phyloP scores from a whole-genome alignment of 2,329 filamentous ascomycete genomes.

The Colletotrichum tropicicola region DNA sequence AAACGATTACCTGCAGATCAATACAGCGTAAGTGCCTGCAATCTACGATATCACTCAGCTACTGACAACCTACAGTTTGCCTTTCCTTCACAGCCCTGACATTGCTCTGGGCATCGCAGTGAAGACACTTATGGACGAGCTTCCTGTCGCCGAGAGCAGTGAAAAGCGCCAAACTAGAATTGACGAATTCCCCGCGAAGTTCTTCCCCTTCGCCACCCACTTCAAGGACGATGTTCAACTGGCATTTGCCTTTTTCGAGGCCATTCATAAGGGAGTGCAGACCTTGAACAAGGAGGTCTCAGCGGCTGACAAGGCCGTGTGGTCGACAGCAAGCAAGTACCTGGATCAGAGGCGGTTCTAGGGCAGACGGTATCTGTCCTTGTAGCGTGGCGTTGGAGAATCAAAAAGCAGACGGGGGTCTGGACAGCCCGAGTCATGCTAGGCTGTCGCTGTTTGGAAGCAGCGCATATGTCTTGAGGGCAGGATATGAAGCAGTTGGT shows the following conservation, averaged over 20 bases:
- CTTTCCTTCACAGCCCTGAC: constrained; percentile 75
- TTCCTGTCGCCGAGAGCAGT: constrained; percentile 65
- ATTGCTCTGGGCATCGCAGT: constrained; percentile 82
- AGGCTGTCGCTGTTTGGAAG: neutral
- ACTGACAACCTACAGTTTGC: constrained; percentile 56
- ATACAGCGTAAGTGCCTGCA: constrained; percentile 68
- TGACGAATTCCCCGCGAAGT: constrained; percentile 59
- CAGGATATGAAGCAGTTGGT: constrained; percentile 25
- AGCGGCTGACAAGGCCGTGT: constrained; percentile 56
- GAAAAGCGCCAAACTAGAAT: constrained; percentile 56
- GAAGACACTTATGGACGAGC: constrained; percentile 81
- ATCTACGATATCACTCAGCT: constrained; percentile 19
- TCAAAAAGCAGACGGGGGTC: constrained; percentile 24
- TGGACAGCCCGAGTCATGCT: constrained; percentile 18
- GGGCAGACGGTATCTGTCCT: constrained; percentile 24
- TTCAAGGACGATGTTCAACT: constrained; percentile 68
- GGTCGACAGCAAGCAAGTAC: constrained; percentile 65
- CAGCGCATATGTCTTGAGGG: neutral
- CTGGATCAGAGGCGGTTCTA: constrained; percentile 54
- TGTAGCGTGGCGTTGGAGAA: constrained; percentile 30
- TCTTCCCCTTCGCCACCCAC: constrained; percentile 66
- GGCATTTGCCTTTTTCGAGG: constrained; percentile 65
- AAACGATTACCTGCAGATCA: constrained; percentile 73
- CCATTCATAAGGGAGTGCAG: constrained; percentile 66
- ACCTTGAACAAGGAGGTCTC: constrained; percentile 58